A percentile compares a stretch with the other conserved stretches of the same genome.
Conservation (phyloP, 192 early-diverging fungal species). For the Backusella luteola region DNA sequence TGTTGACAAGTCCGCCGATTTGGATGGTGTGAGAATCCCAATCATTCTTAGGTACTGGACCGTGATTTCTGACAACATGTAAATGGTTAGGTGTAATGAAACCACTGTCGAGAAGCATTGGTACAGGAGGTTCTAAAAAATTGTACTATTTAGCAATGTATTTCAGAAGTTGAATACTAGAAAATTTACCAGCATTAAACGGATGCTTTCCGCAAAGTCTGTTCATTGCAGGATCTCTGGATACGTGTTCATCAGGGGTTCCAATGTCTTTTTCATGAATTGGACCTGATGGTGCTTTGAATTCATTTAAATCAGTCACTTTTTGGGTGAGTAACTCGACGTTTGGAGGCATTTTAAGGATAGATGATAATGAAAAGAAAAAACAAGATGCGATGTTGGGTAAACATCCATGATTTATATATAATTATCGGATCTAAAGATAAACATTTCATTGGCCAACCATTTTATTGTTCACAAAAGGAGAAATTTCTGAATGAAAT, state of each 20-base stretch:
- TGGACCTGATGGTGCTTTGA: neutral
- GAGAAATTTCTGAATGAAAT: neutral
- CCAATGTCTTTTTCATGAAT: neutral
- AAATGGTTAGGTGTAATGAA: conserved; percentile 57
- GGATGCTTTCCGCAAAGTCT: neutral
- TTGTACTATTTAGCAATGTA: neutral
- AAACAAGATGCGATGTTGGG: neutral
- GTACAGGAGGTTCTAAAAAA: conserved; percentile 44
- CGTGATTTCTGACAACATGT: conserved; percentile 75
- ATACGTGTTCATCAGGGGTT: neutral
- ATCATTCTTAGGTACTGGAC: conserved; percentile 55
- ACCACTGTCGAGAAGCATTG: conserved; percentile 42
- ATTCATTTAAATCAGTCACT: neutral
- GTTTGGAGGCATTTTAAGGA: neutral
- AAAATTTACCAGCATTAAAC: neutral
- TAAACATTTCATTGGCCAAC: neutral
- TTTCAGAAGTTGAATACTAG: neutral
- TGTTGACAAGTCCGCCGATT: conserved; percentile 48
- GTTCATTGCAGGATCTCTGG: neutral
- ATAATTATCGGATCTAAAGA: neutral
- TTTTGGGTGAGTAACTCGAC: neutral
- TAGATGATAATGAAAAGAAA: neutral
- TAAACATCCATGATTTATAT: neutral
- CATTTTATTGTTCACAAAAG: neutral
- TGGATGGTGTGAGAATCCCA: conserved; percentile 41